Percentiles rank a stretch among this genome's conserved stretches.
Conservation (phyloP, 2,329 filamentous ascomycete species). For the Hypoxylon sp. region DNA sequence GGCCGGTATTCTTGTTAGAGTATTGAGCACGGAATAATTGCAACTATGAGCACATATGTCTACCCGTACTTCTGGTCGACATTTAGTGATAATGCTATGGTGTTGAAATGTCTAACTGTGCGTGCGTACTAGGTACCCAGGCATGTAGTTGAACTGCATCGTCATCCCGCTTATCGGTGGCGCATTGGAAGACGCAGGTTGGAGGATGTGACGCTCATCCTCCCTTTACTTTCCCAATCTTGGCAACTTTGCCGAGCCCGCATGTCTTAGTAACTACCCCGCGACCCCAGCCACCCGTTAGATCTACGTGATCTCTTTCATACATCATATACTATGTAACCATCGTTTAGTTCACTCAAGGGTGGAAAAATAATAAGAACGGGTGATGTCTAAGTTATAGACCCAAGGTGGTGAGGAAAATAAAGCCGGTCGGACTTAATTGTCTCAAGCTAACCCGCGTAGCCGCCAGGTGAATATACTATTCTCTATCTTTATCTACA, state of each 20-base stretch:
- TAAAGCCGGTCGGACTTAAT: not conserved
- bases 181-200: constrained; percentile 8
- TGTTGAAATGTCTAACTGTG: no score
- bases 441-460: not conserved
- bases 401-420: not conserved
- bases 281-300: constrained; percentile 39
- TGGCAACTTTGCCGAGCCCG: constrained; percentile 39
- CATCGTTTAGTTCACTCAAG: not conserved
- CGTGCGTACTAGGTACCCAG: no score
- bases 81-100: no score
- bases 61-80: no score
- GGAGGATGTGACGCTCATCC: constrained; percentile 26
- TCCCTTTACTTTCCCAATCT: constrained; percentile 13
- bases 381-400: not conserved
- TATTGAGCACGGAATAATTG: no score
- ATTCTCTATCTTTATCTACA: not conserved
- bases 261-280: constrained; percentile 33
- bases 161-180: constrained; percentile 13
- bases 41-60: no score
- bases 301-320: constrained; percentile 14
- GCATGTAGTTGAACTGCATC: not conserved
- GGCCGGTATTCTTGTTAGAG: no score
- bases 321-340: constrained; percentile 4
- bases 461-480: not conserved
- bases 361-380: not conserved